Percentiles rank a stretch among this genome's conserved stretches.
These are phyloP conservation scores for Arachis stenosperma DNA, from an alignment of 306 rosid species.

Conservation along the genomic window DNA sequence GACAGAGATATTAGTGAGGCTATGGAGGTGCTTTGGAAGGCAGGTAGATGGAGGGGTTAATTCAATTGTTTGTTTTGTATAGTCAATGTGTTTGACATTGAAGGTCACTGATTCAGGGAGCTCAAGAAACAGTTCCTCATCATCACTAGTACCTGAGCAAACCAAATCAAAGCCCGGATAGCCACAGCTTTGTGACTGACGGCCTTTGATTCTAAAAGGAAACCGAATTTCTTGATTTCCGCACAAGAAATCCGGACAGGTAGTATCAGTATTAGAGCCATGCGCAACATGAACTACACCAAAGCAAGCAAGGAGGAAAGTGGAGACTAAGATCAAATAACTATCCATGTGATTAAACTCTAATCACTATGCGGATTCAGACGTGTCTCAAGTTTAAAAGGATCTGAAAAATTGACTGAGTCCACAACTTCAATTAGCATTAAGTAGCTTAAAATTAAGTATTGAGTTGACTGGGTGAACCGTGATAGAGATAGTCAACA, in stretches of 20 bases:
- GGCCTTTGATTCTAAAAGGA: slow-evolving; percentile 46
- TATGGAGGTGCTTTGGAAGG: slow-evolving; percentile 2
- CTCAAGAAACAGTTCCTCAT: slow-evolving; percentile 29
- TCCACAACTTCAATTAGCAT: no score
- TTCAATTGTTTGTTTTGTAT: slow-evolving; percentile 35
- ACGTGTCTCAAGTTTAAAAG: no score
- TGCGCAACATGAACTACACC: no score
- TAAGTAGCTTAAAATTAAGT: no score
- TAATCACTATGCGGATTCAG: no score
- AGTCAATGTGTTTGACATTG: slow-evolving; percentile 36
- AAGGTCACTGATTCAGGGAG: slow-evolving; percentile 43
- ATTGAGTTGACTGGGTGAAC: no score
- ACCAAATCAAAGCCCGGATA: slow-evolving; percentile 51
- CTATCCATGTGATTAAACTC: no score
- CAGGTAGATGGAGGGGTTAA: slow-evolving; percentile 30
- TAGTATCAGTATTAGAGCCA: no score
- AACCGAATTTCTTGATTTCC: slow-evolving; percentile 31
- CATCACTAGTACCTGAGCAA: slow-evolving; percentile 26
- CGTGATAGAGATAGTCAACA: no score
- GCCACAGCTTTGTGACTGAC: slow-evolving; percentile 18
- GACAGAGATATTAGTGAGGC: slow-evolving; percentile 6
- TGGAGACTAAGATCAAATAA: no score
- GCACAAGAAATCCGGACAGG: slow-evolving; percentile 33
- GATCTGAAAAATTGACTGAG: no score
- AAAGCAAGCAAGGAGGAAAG: no score